Evolutionary conservation across 768 basidiomycete species (phyloP).

Genomic region (Podaxis sp.): DNA sequence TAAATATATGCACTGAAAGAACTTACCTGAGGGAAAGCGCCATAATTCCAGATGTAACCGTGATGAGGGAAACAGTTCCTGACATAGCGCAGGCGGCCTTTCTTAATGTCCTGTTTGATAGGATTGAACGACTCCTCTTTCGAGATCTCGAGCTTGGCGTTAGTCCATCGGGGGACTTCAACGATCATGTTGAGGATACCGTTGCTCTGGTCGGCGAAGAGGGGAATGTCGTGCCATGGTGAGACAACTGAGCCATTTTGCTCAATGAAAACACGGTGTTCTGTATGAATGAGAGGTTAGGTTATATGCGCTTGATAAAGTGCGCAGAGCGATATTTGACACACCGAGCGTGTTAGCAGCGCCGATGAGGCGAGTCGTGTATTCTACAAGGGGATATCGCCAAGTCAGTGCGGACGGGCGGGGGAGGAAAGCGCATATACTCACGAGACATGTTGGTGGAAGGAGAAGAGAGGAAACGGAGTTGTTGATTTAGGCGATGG

Average conservation of each 20-base stretch:
- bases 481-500: conserved; percentile 62
- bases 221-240: conserved; percentile 94
- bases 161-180: conserved; percentile 98
- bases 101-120: conserved; percentile 99
- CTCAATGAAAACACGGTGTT: conserved; percentile 95
- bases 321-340: conserved; percentile 21
- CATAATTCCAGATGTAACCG: conserved; percentile 99
- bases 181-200: conserved; percentile 99
- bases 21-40: conserved; percentile 94
- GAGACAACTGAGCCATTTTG: conserved; percentile 83
- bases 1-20: background rate
- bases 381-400: conserved; percentile 41
- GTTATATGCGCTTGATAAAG: conserved; percentile 22
- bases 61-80: conserved; percentile 99
- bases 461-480: conserved; percentile 46
- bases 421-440: conserved; percentile 28
- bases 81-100: conserved; percentile 93
- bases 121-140: conserved; percentile 99
- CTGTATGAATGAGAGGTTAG: conserved; percentile 44
- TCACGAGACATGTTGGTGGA: conserved; percentile 54
- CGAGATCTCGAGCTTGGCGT: conserved; percentile 99
- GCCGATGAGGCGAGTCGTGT: conserved; percentile 76
- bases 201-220: conserved; percentile 94
- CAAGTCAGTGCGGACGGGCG: conserved; percentile 12
- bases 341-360: conserved; percentile 93